A percentile compares a stretch with the other conserved stretches of the same genome.
phyloP scores from a whole-genome alignment of 192 early-diverging fungal genomes.

The Paraglomus brasilianum region DNA sequence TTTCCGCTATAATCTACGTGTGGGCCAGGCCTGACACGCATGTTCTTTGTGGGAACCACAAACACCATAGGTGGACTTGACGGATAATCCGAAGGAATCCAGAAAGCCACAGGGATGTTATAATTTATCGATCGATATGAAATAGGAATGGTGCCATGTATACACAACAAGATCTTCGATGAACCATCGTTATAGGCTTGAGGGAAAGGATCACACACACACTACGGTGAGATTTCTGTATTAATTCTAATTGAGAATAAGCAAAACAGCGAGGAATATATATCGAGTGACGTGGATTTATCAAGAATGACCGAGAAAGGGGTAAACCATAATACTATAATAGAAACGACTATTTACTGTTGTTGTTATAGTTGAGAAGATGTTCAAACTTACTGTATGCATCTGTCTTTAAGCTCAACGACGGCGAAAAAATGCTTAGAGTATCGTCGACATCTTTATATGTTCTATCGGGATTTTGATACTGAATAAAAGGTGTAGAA shows the following conservation, averaged over 20 bases:
- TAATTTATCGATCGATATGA: constrained; percentile 75
- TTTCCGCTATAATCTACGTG: constrained; percentile 83
- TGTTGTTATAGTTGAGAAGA: too few species aligned
- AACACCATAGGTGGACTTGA: constrained; percentile 73
- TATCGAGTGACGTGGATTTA: neutral
- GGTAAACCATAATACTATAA: constrained; percentile 25
- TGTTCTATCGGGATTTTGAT: constrained; percentile 58
- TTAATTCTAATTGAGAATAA: constrained; percentile 21
- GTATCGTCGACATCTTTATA: constrained; percentile 67
- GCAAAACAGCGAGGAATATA: neutral
- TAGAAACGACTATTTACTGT: too few species aligned
- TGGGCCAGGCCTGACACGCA: constrained; percentile 79
- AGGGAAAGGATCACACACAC: neutral
- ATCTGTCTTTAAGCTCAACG: constrained; percentile 64
- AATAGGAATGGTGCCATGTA: constrained; percentile 88
- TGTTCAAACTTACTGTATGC: constrained; percentile 55
- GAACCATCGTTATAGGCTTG: constrained; percentile 59
- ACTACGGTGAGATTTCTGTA: constrained; percentile 26
- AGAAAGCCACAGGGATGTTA: constrained; percentile 90
- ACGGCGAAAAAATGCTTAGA: constrained; percentile 52
- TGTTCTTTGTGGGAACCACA: constrained; percentile 85
- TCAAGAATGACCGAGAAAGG: neutral
- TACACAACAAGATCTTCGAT: constrained; percentile 68
- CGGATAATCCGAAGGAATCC: constrained; percentile 85
- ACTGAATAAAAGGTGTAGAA: constrained; percentile 41